Conservation (phyloP, 495 filamentous ascomycete species). For the Penicillium taxi region DNA sequence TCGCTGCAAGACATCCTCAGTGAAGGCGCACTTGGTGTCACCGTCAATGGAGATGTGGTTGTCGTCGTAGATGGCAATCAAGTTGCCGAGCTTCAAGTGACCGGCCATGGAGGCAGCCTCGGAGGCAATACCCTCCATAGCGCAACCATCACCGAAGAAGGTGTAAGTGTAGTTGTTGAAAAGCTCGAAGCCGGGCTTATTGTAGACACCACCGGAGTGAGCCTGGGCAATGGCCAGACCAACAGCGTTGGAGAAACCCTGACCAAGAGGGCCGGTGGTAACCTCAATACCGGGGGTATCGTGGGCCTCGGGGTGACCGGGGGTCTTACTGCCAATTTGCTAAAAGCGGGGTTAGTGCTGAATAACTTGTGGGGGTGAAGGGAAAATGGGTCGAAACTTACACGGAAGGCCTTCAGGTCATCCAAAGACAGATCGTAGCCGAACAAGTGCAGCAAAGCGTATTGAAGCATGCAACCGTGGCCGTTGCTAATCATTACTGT, state of each 20-base stretch:
- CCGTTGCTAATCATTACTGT: conserved; percentile 61
- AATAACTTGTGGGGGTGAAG: neutral
- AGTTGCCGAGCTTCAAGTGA: conserved; percentile 94
- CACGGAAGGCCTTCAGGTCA: conserved; percentile 91
- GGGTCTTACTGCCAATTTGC: conserved; percentile 86
- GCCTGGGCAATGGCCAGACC: conserved; percentile 95
- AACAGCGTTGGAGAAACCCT: conserved; percentile 91
- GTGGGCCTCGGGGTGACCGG: conserved; percentile 93
- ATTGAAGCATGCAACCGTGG: conserved; percentile 98
- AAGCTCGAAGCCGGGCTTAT: conserved; percentile 90
- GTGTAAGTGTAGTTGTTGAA: conserved; percentile 93
- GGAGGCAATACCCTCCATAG: conserved; percentile 94
- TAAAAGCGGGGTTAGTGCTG: conserved; percentile 18
- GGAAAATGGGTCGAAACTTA: conserved; percentile 51
- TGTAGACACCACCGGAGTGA: conserved; percentile 83
- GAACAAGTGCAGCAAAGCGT: conserved; percentile 94
- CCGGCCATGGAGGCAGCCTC: conserved; percentile 91
- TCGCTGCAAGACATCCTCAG: conserved; percentile 90
- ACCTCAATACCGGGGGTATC: conserved; percentile 97
- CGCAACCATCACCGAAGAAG: conserved; percentile 97
- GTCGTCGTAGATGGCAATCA: conserved; percentile 96
- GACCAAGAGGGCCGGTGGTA: conserved; percentile 92
- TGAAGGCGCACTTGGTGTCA: conserved; percentile 91
- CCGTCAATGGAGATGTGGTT: conserved; percentile 65
- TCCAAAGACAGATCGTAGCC: conserved; percentile 81